Evolutionary conservation across 257 asterid species (phyloP).

Genomic region (Lavandula angustifolia): DNA sequence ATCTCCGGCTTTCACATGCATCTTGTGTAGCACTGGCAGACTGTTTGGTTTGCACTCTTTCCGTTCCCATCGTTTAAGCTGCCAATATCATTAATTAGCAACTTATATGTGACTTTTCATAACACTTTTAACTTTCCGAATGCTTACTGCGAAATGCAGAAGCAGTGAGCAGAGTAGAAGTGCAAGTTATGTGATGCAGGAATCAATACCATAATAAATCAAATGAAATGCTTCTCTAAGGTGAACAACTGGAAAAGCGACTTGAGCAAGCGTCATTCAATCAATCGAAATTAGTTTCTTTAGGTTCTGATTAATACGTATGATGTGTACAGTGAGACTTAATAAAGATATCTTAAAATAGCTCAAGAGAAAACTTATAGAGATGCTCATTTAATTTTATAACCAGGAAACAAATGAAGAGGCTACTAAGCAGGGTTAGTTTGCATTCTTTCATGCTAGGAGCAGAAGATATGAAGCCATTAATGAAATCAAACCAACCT

Average conservation of each 20-base stretch:
- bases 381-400: conserved; percentile 3
- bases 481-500: conserved; percentile 47
- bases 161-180: conserved; percentile 3
- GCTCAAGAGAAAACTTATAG: neutral
- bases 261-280: neutral
- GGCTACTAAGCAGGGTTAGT: neutral
- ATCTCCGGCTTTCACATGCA: conserved; percentile 94
- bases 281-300: conserved; percentile 11
- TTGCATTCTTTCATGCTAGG: neutral
- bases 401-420: conserved; percentile 12
- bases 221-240: neutral
- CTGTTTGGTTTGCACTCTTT: conserved; percentile 97
- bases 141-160: conserved; percentile 1
- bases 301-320: conserved; percentile 1
- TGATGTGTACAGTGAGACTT: neutral
- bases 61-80: conserved; percentile 94
- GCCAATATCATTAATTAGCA: conserved; percentile 22
- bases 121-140: neutral
- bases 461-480: neutral
- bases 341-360: neutral
- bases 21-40: conserved; percentile 80
- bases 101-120: neutral
- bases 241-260: neutral
- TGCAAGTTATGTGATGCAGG: conserved; percentile 3
- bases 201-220: neutral